A percentile compares a stretch with the other conserved stretches of the same genome.
phyloP scores from a whole-genome alignment of 805 yeast genomes.

The Teunomyces barrocoloradensis region DNA sequence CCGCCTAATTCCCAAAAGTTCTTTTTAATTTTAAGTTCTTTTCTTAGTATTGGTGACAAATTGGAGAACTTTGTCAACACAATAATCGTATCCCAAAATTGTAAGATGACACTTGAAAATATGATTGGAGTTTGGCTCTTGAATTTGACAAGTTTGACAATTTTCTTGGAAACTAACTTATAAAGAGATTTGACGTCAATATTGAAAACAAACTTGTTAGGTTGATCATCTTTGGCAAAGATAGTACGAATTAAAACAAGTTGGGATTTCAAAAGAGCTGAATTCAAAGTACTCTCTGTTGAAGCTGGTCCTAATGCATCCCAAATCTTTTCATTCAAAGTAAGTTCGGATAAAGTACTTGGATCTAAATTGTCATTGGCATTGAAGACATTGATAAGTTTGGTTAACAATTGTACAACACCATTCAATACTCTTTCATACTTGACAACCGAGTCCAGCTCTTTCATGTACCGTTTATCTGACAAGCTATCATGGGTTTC shows the following conservation, averaged over 20 bases:
- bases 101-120: conserved; percentile 46
- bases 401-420: conserved; percentile 47
- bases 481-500: conserved; percentile 67
- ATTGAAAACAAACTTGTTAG: conserved; percentile 10
- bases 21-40: conserved; percentile 32
- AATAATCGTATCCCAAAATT: conserved; percentile 48
- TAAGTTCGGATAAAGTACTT: conserved; percentile 13
- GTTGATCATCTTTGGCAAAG: conserved; percentile 14
- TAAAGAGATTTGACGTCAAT: conserved; percentile 24
- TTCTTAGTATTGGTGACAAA: conserved; percentile 1
- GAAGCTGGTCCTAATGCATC: conserved; percentile 25
- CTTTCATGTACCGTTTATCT: conserved; percentile 67
- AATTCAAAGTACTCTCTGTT: conserved; percentile 23
- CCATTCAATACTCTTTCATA: conserved; percentile 56
- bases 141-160: conserved; percentile 43
- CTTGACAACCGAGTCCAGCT: conserved; percentile 64
- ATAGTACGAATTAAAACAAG: conserved; percentile 19
- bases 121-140: conserved; percentile 26
- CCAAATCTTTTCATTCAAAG: conserved; percentile 35
- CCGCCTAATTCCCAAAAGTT: conserved; percentile 56
- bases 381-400: conserved; percentile 8
- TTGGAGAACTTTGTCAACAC: conserved; percentile 32
- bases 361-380: conserved; percentile 1
- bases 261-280: conserved; percentile 30
- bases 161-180: conserved; percentile 44